Evolutionary conservation across 768 basidiomycete genomes (phyloP).

Genomic region (Panellus pusillus): DNA sequence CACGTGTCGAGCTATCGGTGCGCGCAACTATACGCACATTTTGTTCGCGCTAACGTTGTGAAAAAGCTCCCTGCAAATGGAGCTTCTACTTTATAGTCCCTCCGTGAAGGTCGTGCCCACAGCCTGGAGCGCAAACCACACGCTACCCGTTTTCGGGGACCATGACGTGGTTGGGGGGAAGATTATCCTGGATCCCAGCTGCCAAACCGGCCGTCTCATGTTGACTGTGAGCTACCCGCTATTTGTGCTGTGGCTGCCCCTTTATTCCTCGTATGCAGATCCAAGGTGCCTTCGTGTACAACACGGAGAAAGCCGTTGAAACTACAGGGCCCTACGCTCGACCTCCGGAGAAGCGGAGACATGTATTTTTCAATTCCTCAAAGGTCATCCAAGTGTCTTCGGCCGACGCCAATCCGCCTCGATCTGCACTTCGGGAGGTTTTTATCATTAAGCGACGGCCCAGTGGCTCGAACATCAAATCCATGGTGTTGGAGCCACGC

Average conservation of each 20-base stretch:
- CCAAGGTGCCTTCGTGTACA: slow-evolving; percentile 60
- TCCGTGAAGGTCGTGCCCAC: slow-evolving; percentile 50
- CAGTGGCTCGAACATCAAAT: slow-evolving; percentile 41
- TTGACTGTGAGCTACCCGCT: slow-evolving; percentile 46
- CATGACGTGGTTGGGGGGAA: slow-evolving; percentile 61
- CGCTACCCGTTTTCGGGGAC: slow-evolving; percentile 58
- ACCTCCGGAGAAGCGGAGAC: slow-evolving; percentile 32
- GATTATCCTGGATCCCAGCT: slow-evolving; percentile 55
- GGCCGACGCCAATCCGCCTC: slow-evolving; percentile 29
- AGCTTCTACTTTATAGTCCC: slow-evolving; percentile 62
- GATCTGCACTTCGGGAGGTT: slow-evolving; percentile 43
- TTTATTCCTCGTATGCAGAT: slow-evolving; percentile 39
- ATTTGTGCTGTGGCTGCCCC: slow-evolving; percentile 2
- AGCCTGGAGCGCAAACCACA: slow-evolving; percentile 27
- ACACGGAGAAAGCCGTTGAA: slow-evolving; percentile 29
- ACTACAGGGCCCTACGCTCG: slow-evolving; percentile 16
- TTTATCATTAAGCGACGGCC: slow-evolving; percentile 45
- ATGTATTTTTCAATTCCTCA: slow-evolving; percentile 53
- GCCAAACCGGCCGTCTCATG: slow-evolving; percentile 55
- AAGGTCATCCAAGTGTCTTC: slow-evolving; percentile 43
- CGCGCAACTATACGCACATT: slow-evolving; percentile 9
- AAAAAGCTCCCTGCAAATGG: slow-evolving; percentile 52
- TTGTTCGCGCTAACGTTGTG: not conserved
- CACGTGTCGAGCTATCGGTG: slow-evolving; percentile 55
- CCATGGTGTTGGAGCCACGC: slow-evolving; percentile 33